Conservation (phyloP, 116 monocot species). For the Posidonia oceanica region DNA sequence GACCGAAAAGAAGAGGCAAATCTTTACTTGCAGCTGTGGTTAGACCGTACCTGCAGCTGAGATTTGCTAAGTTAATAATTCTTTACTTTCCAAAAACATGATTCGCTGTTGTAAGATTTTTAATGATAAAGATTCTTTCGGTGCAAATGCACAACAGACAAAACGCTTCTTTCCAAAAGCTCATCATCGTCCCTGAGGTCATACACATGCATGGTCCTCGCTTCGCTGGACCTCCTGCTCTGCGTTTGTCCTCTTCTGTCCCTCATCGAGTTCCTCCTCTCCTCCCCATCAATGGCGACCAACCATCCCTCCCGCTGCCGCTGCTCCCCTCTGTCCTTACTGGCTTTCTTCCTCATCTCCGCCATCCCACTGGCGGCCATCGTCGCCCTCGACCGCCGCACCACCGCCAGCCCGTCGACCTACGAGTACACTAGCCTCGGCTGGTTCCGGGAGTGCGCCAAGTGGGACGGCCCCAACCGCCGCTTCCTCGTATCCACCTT, state of each 20-base stretch:
- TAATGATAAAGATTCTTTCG: no score
- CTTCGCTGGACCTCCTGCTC: no score
- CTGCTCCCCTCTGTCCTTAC: neutral
- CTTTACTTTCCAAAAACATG: no score
- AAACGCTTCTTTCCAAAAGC: no score
- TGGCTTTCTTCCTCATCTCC: neutral
- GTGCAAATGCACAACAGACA: no score
- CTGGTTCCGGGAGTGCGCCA: conserved; percentile 79
- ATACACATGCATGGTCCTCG: no score
- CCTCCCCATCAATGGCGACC: neutral
- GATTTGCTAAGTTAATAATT: no score
- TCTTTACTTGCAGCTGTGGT: no score
- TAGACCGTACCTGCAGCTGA: no score
- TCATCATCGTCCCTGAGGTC: no score
- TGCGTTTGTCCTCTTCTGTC: neutral
- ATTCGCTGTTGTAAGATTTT: no score
- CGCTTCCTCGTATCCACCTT: conserved; percentile 81
- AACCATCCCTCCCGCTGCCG: neutral
- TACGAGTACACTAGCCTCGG: conserved; percentile 37
- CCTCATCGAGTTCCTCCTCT: neutral
- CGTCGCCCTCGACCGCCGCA: neutral
- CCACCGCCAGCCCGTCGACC: conserved; percentile 6
- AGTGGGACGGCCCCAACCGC: conserved; percentile 53
- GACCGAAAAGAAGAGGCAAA: no score
- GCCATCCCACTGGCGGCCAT: conserved; percentile 1